Evolutionary conservation across 2,329 filamentous ascomycete genomes (phyloP).

Genomic region (Aspergillus japonicus): DNA sequence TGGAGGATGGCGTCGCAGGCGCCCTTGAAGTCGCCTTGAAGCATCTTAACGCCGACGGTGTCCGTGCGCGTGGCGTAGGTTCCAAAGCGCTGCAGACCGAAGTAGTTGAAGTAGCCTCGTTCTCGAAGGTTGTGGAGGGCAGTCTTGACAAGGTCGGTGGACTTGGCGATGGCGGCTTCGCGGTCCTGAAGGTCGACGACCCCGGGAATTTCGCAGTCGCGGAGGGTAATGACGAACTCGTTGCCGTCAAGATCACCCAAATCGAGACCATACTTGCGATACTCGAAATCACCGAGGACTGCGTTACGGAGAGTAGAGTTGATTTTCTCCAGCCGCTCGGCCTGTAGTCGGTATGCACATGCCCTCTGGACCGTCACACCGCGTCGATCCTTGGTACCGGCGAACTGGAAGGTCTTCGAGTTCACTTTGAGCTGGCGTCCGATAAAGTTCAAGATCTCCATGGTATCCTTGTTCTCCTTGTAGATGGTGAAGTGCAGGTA

Average conservation of each 20-base stretch:
- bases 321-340: conserved; percentile 63
- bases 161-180: conserved; percentile 45
- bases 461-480: conserved; percentile 96
- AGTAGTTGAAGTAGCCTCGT: conserved; percentile 94
- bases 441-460: conserved; percentile 81
- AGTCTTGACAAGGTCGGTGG: conserved; percentile 50
- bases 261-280: conserved; percentile 68
- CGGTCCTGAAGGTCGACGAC: conserved; percentile 42
- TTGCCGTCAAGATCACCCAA: conserved; percentile 86
- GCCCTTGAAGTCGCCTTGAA: conserved; percentile 75
- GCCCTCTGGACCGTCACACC: conserved; percentile 83
- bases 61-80: conserved; percentile 85
- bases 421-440: conserved; percentile 69
- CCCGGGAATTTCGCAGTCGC: conserved; percentile 70
- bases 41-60: conserved; percentile 76
- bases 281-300: conserved; percentile 75
- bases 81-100: conserved; percentile 94
- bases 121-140: conserved; percentile 66
- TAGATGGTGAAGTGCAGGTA: conserved; percentile 89
- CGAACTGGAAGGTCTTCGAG: conserved; percentile 71
- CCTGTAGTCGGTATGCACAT: conserved; percentile 62
- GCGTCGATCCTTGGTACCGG: conserved; percentile 87
- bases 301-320: conserved; percentile 62
- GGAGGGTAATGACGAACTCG: conserved; percentile 87
- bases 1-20: conserved; percentile 75